Conservation (phyloP, 2,329 filamentous ascomycete species). For the Fusarium anthophilum region DNA sequence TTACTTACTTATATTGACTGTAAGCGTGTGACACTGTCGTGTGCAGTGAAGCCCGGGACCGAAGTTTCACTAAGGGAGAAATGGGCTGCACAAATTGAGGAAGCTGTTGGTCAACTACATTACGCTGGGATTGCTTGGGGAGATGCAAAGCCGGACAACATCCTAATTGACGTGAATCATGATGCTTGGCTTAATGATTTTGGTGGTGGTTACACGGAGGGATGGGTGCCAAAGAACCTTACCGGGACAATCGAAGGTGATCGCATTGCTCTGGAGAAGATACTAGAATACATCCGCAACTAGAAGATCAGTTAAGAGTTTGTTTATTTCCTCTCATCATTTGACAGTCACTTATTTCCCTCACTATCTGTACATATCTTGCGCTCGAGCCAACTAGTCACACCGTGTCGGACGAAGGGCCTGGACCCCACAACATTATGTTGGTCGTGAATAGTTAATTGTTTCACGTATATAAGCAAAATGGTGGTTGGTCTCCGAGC, state of each 20-base stretch:
- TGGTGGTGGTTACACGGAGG: neutral
- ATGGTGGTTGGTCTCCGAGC: neutral
- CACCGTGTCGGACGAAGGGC: neutral
- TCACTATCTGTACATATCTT: neutral
- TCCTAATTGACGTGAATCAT: neutral
- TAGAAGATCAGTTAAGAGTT: rapidly evolving
- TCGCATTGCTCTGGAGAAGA: neutral
- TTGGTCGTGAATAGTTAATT: neutral
- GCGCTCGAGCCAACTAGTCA: no score
- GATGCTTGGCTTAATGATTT: conserved; percentile 8
- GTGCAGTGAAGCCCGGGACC: neutral
- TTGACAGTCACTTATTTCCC: rapidly evolving
- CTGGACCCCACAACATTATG: neutral
- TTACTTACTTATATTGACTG: neutral
- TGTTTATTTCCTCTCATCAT: neutral
- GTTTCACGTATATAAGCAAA: neutral
- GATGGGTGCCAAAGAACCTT: neutral
- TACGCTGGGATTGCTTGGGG: neutral
- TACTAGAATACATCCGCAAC: neutral
- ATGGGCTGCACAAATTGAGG: neutral
- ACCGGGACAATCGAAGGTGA: neutral
- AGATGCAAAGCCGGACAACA: neutral
- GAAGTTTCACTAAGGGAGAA: neutral
- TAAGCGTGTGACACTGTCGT: neutral
- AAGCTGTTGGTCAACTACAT: neutral